Conservation (phyloP, 2,329 filamentous ascomycete species). For the Aspergillus viridinutans region DNA sequence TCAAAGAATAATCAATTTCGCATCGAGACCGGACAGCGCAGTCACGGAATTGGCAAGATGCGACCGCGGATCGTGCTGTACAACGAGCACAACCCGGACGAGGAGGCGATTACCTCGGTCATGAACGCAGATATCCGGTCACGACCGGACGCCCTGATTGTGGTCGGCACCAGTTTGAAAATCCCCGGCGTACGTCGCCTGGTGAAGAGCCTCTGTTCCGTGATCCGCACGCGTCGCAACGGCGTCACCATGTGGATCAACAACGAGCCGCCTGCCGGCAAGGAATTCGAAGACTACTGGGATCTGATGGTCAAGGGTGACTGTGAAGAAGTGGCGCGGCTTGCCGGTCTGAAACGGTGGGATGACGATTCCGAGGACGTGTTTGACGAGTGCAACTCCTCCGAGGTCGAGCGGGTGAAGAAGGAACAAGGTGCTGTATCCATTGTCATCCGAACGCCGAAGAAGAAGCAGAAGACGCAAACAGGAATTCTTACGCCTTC, state of each 20-base stretch:
- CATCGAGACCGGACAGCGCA: slow-evolving; percentile 76
- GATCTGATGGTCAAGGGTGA: slow-evolving; percentile 83
- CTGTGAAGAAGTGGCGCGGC: slow-evolving; percentile 78
- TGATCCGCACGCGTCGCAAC: slow-evolving; percentile 71
- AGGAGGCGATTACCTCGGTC: slow-evolving; percentile 90
- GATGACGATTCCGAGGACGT: slow-evolving; percentile 45
- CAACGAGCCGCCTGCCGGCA: slow-evolving; percentile 73
- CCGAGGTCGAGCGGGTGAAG: slow-evolving; percentile 43
- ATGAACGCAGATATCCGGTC: slow-evolving; percentile 79
- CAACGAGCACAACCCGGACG: slow-evolving; percentile 94
- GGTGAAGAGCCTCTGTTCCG: slow-evolving; percentile 83
- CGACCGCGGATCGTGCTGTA: slow-evolving; percentile 94
- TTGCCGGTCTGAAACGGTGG: slow-evolving; percentile 61
- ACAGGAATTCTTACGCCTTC: slow-evolving; percentile 41
- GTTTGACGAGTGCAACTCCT: slow-evolving; percentile 42
- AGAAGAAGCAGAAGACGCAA: slow-evolving; percentile 31
- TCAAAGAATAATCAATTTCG: slow-evolving; percentile 70
- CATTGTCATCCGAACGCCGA: slow-evolving; percentile 39
- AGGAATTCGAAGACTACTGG: slow-evolving; percentile 88
- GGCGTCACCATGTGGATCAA: slow-evolving; percentile 95
- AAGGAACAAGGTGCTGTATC: slow-evolving; percentile 33
- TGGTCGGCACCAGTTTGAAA: slow-evolving; percentile 93
- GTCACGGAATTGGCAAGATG: slow-evolving; percentile 85
- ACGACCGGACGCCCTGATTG: slow-evolving; percentile 84
- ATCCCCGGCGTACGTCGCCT: slow-evolving; percentile 88